A percentile compares a stretch with the other conserved stretches of the same genome.
phyloP scores from a whole-genome alignment of 1,284 basidiomycete genomes.

The Heterobasidion occidentale region DNA sequence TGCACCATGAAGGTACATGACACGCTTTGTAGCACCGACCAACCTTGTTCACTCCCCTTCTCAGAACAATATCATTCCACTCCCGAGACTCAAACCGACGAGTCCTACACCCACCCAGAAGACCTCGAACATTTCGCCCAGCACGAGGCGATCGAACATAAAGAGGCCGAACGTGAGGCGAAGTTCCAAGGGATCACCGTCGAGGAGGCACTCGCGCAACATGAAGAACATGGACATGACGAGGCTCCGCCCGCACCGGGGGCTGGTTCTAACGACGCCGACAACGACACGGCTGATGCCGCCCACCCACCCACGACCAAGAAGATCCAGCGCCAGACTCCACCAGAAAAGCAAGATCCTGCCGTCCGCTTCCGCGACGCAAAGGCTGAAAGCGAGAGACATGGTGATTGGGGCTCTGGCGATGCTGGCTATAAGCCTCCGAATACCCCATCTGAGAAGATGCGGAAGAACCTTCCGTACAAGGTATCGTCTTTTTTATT shows the following conservation, averaged over 20 bases:
- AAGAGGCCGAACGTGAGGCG: constrained; percentile 82
- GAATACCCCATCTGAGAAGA: constrained; percentile 55
- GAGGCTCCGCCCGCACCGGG: constrained; percentile 9
- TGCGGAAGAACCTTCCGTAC: constrained; percentile 78
- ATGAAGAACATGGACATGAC: constrained; percentile 22
- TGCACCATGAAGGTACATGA: constrained; percentile 82
- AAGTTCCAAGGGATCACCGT: constrained; percentile 74
- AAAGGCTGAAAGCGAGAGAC: constrained; percentile 36
- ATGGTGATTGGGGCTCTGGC: constrained; percentile 68
- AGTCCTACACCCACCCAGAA: constrained; percentile 89
- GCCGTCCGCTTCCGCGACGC: constrained; percentile 50
- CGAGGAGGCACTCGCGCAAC: constrained; percentile 53
- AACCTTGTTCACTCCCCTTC: not conserved
- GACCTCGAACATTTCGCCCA: constrained; percentile 84
- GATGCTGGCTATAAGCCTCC: constrained; percentile 72
- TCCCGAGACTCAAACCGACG: constrained; percentile 95
- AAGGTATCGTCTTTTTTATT: constrained; percentile 47
- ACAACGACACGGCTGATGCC: constrained; percentile 14
- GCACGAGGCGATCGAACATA: constrained; percentile 81
- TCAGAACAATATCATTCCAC: constrained; percentile 88
- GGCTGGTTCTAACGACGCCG: constrained; percentile 8
- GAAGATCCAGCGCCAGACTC: constrained; percentile 46
- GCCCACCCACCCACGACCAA: constrained; percentile 27
- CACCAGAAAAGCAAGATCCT: constrained; percentile 63
- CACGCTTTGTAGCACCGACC: not conserved